These are phyloP conservation scores for Phaffia rhodozyma DNA, from an alignment of 1,284 basidiomycete species.

Conservation along the genomic window DNA sequence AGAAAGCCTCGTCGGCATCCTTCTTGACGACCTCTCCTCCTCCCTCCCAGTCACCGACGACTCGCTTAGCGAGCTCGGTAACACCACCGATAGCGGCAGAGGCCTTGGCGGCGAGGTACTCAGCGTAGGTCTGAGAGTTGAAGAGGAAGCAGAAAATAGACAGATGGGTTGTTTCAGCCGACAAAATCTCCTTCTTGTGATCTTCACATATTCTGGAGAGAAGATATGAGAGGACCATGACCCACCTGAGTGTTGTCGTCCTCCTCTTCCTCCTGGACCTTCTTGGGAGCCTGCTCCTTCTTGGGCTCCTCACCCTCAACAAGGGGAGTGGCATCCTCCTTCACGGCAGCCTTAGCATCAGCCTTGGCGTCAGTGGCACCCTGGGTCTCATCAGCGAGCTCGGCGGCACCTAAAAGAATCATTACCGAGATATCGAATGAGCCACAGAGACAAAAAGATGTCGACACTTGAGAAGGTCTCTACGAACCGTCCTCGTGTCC, in stretches of 20 bases:
- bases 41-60: constrained; percentile 25
- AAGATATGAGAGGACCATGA: constrained; percentile 27
- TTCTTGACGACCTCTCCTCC: constrained; percentile 31
- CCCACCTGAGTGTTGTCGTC: constrained; percentile 63
- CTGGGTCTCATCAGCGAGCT: constrained; percentile 42
- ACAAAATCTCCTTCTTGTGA: not conserved
- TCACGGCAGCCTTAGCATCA: constrained; percentile 37
- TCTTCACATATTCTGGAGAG: constrained; percentile 39
- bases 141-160: not conserved
- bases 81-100: constrained; percentile 25
- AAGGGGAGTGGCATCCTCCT: constrained; percentile 34
- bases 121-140: constrained; percentile 34
- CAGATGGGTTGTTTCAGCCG: not conserved
- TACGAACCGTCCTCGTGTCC: constrained; percentile 66
- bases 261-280: constrained; percentile 60
- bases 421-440: not conserved
- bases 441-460: constrained; percentile 30
- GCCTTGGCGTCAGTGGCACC: constrained; percentile 34
- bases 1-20: constrained; percentile 32
- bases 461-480: constrained; percentile 39
- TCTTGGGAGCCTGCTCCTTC: constrained; percentile 34
- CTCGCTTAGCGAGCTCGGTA: constrained; percentile 25
- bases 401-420: constrained; percentile 10
- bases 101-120: constrained; percentile 36
- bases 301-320: constrained; percentile 21